Base-by-base conservation (phyloP, 2,329 filamentous ascomycete species). In the Tolypocladium capitatum region DNA sequence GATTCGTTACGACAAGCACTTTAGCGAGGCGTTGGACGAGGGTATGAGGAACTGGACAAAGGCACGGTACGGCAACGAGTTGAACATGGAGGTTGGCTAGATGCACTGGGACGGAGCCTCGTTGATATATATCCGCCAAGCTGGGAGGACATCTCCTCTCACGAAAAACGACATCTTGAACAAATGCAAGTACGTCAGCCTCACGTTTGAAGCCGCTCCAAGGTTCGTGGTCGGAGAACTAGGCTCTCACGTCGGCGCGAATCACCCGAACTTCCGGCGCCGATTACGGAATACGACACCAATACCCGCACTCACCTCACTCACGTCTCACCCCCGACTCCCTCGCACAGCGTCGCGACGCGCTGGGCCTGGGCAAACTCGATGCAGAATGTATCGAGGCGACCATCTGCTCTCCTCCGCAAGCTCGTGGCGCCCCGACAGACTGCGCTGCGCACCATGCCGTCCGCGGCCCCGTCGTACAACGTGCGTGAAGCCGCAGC, bases 41-140 rank as follows among this genome's bases (percentile, higher is more conserved):
- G 71, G 70, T 0, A 61, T 69, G 52, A 61, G 58, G 46, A 54
- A 53, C 27, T 73, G 67, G 65, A 63, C 63, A 4, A 45, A 53
- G 20, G 54, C 65, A 43, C 63, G 54, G 50, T 58, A 70, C 49
- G 68, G 67, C 5, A 50, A 56, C n/a, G 53, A 52, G 33, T 50
- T 56, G 53, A 56, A 27, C 47, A 58, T 59, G 35, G 52, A 54
- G 4, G n/a, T n/a, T n/a, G n/a, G n/a, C n/a, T n/a, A n/a, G n/a
- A n/a, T n/a, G n/a, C n/a, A n/a, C n/a, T n/a, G n/a, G n/a, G n/a
- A n/a, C n/a, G n/a, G n/a, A n/a, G n/a, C n/a, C n/a, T n/a, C n/a
- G n/a, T n/a, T n/a, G n/a, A n/a, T n/a, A n/a, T n/a, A n/a, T n/a
- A 41, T 28, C 24, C 21, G 38, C 38, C 38, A 41, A 18, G 24